Evolutionary conservation across 352 stramenopile species (phyloP), one percentile per base, ranked within the genome.

Genomic region (Phytopythium aichiense): DNA sequence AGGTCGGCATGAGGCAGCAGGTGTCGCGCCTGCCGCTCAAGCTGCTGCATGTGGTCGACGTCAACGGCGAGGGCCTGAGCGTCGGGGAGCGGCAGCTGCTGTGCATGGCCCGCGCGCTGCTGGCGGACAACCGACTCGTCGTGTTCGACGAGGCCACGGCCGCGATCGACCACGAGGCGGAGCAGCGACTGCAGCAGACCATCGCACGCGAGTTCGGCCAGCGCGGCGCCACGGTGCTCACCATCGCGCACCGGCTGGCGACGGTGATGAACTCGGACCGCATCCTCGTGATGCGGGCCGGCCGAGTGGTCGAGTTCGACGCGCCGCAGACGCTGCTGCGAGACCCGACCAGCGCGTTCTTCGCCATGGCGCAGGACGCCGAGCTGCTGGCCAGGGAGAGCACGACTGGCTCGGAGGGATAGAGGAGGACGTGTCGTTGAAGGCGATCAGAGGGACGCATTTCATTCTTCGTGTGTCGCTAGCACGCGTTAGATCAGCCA

Each of bases 31-130:
- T 52, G 51, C 35, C 66, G 25, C 30, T 23, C 28, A 76, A 66
- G 30, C 46, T 64, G 48, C 11, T 35, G 48, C 48, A 54, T 11
- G 11, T 35, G 2, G 12, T 54, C 7, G 28, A 7, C 48, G 48
- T 23, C 15, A 91, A 90, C 45, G 96, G 97, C 30, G 77, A 74
- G 23, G 99, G 99, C 70, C 96, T 97, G 46, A 91, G 68, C 60
- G 89, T 97, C 20, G 96, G 96, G 11, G 91, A 99, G 74, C 73
- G 95, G 1, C 95, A 98, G 73, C 78, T 99, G 40, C 68, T 99
- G 18, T 98, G 92, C 9, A 48, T 48, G 42, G 42, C 42, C 20
- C 42, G 42, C 20, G 42, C 20, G 18, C 18, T 48, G 42, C 65
- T 99, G 7, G 61, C 31, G 22, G 28, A 1, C 28, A 63, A 64